Evolutionary conservation across 148 eudicot species (phyloP), one percentile per base, ranked within the genome.

Genomic region (Camellia lanceoleosa): DNA sequence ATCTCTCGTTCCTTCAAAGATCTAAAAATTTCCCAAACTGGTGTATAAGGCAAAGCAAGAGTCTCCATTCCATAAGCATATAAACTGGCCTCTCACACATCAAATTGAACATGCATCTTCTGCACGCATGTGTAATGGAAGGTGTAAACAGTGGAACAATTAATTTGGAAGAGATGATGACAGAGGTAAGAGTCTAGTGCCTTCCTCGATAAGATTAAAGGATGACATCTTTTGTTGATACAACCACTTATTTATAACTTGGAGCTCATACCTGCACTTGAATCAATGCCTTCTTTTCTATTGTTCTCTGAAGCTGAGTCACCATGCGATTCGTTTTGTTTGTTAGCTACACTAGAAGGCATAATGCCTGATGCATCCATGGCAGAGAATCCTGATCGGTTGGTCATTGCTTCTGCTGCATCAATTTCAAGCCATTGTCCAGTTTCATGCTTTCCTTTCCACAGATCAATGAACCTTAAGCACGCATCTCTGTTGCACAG

Each of bases 401-500:
- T 81, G 47, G 90, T 79, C 87, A 89, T 76, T 77, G 91, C 91
- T 83, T 94, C 94, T 46, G 91, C 81, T 84, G 94, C 88, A 85
- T 95, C 98, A 78, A 90, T 84, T 85, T 96, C 98, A 84, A 92
- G 86, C 99, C 98, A 97, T 82, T 92, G 95, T 43, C 98, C 99
- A 69, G 85, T 91, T 88, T 97, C 99, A 82, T 97, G 99, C 89
- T 94, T 97, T 77, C 82, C 88, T 82, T 91, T 97, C 99, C 99
- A 94, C 78, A 97, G 88, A 59, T 92, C 88, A 76, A 87, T 76
- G 85, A 92, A 97, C 79, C 89, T 87, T 78, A 82, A 87, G 89
- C 98, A 89, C n/a, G 95, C 99, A 67, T 89, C 94, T 93, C 99
- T 97, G 84, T 80, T 74, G 52, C 59, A 80, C 76, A 56, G 80